These are phyloP conservation scores for Penicillium cataractarum DNA, from an alignment of 495 filamentous ascomycete species.

Conservation along the genomic window DNA sequence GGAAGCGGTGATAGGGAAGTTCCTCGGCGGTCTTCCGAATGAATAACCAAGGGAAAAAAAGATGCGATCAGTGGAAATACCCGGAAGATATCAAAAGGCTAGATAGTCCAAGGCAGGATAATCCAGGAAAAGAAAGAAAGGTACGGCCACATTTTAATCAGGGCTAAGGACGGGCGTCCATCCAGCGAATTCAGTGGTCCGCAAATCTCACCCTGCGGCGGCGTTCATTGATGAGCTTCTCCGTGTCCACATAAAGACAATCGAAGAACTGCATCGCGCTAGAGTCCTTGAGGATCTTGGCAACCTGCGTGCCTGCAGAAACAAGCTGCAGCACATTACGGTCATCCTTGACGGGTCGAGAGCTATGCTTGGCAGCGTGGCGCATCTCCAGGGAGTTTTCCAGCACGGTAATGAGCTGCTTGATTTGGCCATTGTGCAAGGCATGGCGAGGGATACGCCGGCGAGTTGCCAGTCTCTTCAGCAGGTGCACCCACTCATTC, in stretches of 20 bases:
- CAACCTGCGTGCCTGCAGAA: constrained; percentile 82
- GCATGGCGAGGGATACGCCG: constrained; percentile 80
- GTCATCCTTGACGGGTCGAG: constrained; percentile 84
- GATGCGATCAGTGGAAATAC: background rate
- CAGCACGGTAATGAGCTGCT: constrained; percentile 80
- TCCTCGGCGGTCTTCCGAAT: background rate
- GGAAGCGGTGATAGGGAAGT: background rate
- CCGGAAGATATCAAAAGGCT: background rate
- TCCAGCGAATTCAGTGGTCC: constrained; percentile 40
- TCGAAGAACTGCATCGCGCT: constrained; percentile 80
- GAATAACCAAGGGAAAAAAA: background rate
- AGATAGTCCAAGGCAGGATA: background rate
- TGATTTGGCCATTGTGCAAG: constrained; percentile 87
- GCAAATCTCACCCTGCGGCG: constrained; percentile 50
- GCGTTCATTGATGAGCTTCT: constrained; percentile 73
- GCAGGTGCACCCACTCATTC: constrained; percentile 90
- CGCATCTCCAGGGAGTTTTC: constrained; percentile 86
- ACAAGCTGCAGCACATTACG: constrained; percentile 86
- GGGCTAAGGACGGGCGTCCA: background rate
- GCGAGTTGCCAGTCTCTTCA: constrained; percentile 84
- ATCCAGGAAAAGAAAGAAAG: background rate
- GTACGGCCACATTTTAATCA: background rate
- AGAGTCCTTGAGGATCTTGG: constrained; percentile 82
- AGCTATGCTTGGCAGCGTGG: constrained; percentile 81
- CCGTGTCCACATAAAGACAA: constrained; percentile 69